Conservation (phyloP, 1,284 basidiomycete genomes). For the Laetiporus sulphureus region DNA sequence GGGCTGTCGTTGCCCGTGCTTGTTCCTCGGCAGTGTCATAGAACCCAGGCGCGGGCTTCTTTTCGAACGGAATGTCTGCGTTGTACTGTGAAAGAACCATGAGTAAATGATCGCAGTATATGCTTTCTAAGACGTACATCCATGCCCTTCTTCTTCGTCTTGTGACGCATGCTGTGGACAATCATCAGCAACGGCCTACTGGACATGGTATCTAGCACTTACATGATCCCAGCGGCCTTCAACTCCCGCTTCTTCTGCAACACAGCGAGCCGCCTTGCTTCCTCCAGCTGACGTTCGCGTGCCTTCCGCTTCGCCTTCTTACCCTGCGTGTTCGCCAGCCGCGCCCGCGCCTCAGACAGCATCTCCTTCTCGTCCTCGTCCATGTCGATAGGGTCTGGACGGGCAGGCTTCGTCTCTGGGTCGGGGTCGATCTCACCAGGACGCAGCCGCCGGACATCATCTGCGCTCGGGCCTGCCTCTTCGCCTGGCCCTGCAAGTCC, state of each 20-base stretch:
- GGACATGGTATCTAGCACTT: constrained; percentile 26
- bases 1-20: constrained; percentile 81
- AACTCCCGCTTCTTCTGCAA: constrained; percentile 98
- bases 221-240: constrained; percentile 98
- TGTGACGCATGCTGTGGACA: constrained; percentile 64
- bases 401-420: constrained; percentile 96
- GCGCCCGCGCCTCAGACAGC: constrained; percentile 96
- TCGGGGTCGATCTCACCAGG: constrained; percentile 99
- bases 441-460: constrained; percentile 83
- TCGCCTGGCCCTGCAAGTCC: constrained; percentile 80
- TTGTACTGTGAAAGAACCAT: constrained; percentile 64
- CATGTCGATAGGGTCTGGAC: constrained; percentile 99
- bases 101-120: not conserved
- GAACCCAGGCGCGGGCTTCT: constrained; percentile 92
- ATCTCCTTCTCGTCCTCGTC: constrained; percentile 99
- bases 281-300: constrained; percentile 92
- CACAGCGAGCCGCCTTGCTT: constrained; percentile 90
- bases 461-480: constrained; percentile 81
- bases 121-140: constrained; percentile 53
- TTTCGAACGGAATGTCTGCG: constrained; percentile 97
- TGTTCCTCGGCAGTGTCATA: constrained; percentile 97
- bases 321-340: constrained; percentile 98
- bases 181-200: constrained; percentile 11
- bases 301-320: constrained; percentile 99
- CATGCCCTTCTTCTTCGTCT: constrained; percentile 95